Base-by-base conservation (phyloP, 1,284 basidiomycete genomes). In the Neonothopanus nambi region DNA sequence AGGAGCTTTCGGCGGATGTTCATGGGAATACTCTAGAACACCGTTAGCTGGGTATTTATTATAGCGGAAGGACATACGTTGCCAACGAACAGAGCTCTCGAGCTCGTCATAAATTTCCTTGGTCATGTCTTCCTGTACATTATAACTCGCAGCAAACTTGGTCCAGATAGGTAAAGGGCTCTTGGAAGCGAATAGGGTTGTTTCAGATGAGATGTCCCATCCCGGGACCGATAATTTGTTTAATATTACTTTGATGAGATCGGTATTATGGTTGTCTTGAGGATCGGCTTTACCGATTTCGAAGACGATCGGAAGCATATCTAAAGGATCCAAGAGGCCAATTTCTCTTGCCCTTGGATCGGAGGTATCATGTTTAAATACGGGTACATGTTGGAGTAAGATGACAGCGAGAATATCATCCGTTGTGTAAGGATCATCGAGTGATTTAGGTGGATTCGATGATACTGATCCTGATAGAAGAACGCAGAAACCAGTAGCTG, bases 251-350 rank as follows among this genome's bases (percentile, higher is more conserved):
- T 48, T 3, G 24, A n/a, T n/a, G n/a, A n/a, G n/a, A n/a, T n/a
- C n/a, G n/a, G n/a, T n/a, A n/a, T n/a, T n/a, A n/a, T n/a, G n/a
- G n/a, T n/a, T n/a, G n/a, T n/a, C n/a, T n/a, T n/a, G n/a, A n/a
- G n/a, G 28, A 38, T 39, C 20, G 33, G 17, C 18, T 8, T 15
- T 21, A 11, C 21, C 46, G 4, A 46, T 37, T 52, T 72, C 70
- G 48, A 76, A 72, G 24, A 76, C 67, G 26, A 30, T 38, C 0
- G 74, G 72, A 52, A 72, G 51, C 76, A 81, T 79, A 59, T 80
- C 79, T 35, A 77, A 63, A 28, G 79, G 79, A 63, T 80, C 78
- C 28, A 80, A 65, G 13, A 80, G 65, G 2, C 71, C 73, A 26
- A 80, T 76, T 57, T 69, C 70, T 38, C 57, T 65, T 18, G 61